A percentile compares a stretch with the other conserved stretches of the same genome.
phyloP scores from a whole-genome alignment of 2,329 filamentous ascomycete species.

The Aspergillus sojae region DNA sequence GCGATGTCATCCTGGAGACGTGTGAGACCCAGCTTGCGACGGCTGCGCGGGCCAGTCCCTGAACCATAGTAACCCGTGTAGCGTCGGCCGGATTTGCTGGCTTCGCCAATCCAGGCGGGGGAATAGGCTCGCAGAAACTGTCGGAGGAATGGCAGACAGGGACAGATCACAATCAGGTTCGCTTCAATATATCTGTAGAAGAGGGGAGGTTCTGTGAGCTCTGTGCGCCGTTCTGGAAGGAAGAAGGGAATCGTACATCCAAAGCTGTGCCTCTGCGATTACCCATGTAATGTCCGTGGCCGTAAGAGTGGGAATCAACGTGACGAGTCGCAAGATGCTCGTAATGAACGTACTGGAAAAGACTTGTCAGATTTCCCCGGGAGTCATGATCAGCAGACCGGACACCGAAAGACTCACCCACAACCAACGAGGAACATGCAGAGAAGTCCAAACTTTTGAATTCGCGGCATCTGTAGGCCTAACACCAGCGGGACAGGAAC shows the following conservation, averaged over 20 bases:
- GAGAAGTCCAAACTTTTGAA: constrained; percentile 25
- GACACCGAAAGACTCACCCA: constrained; percentile 20
- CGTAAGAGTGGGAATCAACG: neutral
- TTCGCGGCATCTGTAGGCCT: constrained; percentile 21
- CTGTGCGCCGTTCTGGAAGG: too few relatives aligned
- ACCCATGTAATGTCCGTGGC: neutral
- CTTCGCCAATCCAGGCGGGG: constrained; percentile 14
- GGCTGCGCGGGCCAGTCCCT: too few relatives aligned
- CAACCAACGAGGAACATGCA: constrained; percentile 27
- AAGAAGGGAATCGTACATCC: too few relatives aligned
- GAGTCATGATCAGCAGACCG: too few relatives aligned
- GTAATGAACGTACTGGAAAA: too few relatives aligned
- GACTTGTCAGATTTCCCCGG: too few relatives aligned
- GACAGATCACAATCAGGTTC: constrained; percentile 30
- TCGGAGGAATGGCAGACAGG: constrained; percentile 27
- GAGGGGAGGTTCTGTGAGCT: neutral
- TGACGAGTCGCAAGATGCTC: too few relatives aligned
- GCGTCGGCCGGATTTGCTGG: constrained; percentile 9
- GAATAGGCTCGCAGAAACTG: constrained; percentile 27
- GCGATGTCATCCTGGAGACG: too few relatives aligned
- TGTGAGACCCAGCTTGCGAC: too few relatives aligned
- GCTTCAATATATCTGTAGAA: constrained; percentile 27
- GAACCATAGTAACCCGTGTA: too few relatives aligned
- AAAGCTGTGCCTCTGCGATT: too few relatives aligned
- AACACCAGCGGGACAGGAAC: constrained; percentile 24